Conservation (phyloP, 345 rosid genomes). For the Microthlaspi erraticum region DNA sequence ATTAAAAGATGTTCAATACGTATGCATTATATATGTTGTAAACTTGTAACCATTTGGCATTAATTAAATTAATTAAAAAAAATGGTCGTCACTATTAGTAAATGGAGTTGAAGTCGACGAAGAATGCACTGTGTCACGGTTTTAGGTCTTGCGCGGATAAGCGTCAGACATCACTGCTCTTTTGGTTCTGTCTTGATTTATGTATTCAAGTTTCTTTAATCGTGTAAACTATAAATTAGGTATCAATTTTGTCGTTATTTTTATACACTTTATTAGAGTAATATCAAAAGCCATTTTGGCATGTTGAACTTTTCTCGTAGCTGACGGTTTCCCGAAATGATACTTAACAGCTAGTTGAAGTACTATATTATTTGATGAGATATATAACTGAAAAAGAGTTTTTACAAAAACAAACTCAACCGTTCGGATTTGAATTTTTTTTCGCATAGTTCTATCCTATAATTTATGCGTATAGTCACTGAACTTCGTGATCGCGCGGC, state of each 20-base stretch:
- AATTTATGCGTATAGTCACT: too few relatives aligned
- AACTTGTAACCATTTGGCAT: neutral
- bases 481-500: too few relatives aligned
- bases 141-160: conserved; percentile 44
- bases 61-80: neutral
- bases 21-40: neutral
- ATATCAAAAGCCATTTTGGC: neutral
- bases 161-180: conserved; percentile 39
- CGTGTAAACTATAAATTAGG: conserved; percentile 30
- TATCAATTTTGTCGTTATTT: conserved; percentile 28
- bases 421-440: neutral
- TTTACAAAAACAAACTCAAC: neutral
- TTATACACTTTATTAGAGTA: conserved; percentile 18
- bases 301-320: conserved; percentile 29
- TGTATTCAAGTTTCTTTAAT: conserved; percentile 29
- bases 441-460: neutral
- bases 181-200: conserved; percentile 30
- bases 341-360: conserved; percentile 32
- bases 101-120: conserved; percentile 33
- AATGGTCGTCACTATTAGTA: conserved; percentile 1
- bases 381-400: neutral
- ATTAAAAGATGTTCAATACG: neutral
- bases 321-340: conserved; percentile 33
- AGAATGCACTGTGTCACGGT: conserved; percentile 30
- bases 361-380: conserved; percentile 28